phyloP scores from a whole-genome alignment of 192 early-diverging fungal genomes.

The Coemansia sp. region DNA sequence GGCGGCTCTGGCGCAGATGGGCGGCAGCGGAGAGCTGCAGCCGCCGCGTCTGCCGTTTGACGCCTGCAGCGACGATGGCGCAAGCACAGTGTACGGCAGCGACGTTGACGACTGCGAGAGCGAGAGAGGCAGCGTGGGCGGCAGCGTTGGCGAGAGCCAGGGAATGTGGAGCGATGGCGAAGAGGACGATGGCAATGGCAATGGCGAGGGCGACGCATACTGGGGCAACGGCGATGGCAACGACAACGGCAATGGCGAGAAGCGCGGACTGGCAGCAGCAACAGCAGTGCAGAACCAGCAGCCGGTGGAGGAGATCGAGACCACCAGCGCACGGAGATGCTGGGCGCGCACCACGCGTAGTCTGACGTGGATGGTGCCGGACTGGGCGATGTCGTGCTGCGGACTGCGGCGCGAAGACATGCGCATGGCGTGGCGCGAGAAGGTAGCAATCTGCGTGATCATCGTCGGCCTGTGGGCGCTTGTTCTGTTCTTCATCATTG shows the following conservation, averaged over 20 bases:
- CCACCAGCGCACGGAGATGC: constrained; percentile 33
- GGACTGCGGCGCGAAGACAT: constrained; percentile 85
- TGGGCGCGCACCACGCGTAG: constrained; percentile 36
- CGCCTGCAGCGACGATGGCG: constrained; percentile 17
- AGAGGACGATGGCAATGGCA: constrained; percentile 7
- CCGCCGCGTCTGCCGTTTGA: constrained; percentile 30
- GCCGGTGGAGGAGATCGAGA: constrained; percentile 74
- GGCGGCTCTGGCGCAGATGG: constrained; percentile 1
- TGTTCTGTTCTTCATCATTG: constrained; percentile 87
- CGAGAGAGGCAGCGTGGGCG: constrained; percentile 19
- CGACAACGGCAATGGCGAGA: constrained; percentile 1
- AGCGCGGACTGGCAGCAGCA: constrained; percentile 25
- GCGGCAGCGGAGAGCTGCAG: constrained; percentile 36
- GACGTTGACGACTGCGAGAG: constrained; percentile 21
- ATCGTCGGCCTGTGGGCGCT: constrained; percentile 75
- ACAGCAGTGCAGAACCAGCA: constrained; percentile 69
- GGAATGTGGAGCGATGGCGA: constrained; percentile 12
- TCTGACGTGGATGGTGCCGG: constrained; percentile 38
- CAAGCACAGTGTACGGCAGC: constrained; percentile 42
- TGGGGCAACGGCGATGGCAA: constrained; percentile 2
- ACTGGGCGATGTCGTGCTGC: constrained; percentile 43
- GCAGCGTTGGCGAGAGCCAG: constrained; percentile 21
- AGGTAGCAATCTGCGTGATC: constrained; percentile 78
- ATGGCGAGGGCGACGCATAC: not conserved
- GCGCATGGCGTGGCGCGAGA: constrained; percentile 95